Evolutionary conservation across 345 rosid genomes (phyloP).

Genomic region (Litchi chinensis): DNA sequence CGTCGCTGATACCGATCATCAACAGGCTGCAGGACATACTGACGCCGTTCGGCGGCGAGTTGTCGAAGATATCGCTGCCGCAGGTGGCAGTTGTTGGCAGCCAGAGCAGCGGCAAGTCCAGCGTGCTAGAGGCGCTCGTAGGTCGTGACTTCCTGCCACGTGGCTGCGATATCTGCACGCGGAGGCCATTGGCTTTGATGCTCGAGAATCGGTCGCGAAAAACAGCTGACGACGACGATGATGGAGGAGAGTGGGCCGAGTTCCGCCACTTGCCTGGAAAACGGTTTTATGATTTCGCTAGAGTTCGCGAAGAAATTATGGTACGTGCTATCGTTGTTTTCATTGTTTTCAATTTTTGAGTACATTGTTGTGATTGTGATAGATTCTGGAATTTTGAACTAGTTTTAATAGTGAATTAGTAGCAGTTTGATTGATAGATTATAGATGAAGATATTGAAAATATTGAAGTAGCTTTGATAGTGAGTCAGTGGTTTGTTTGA

Average conservation of each 20-base stretch:
- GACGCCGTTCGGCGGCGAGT: conserved; percentile 28
- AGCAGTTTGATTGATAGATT: too few species aligned
- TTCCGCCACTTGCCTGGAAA: conserved; percentile 42
- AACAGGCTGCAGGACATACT: conserved; percentile 41
- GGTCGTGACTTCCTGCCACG: conserved; percentile 59
- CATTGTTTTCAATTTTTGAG: neutral
- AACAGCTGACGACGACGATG: conserved; percentile 21
- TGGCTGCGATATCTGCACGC: conserved; percentile 48
- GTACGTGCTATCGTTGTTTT: conserved; percentile 11
- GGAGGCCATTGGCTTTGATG: conserved; percentile 43
- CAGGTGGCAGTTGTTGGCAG: conserved; percentile 61
- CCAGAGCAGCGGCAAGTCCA: conserved; percentile 58
- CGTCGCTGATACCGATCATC: conserved; percentile 41
- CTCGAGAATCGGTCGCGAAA: conserved; percentile 25
- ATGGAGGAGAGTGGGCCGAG: conserved; percentile 42
- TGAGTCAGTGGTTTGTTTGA: too few species aligned
- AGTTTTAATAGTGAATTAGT: neutral
- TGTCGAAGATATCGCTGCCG: conserved; percentile 38
- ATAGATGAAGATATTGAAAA: too few species aligned
- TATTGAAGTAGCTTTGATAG: too few species aligned
- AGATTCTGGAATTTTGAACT: neutral
- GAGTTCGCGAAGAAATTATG: conserved; percentile 46
- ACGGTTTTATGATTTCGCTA: conserved; percentile 38
- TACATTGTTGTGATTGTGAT: neutral
- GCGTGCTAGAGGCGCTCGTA: conserved; percentile 51